A percentile compares a stretch with the other conserved stretches of the same genome.
phyloP scores from a whole-genome alignment of 1,284 basidiomycete species.

The Xerocomus nothofagi region DNA sequence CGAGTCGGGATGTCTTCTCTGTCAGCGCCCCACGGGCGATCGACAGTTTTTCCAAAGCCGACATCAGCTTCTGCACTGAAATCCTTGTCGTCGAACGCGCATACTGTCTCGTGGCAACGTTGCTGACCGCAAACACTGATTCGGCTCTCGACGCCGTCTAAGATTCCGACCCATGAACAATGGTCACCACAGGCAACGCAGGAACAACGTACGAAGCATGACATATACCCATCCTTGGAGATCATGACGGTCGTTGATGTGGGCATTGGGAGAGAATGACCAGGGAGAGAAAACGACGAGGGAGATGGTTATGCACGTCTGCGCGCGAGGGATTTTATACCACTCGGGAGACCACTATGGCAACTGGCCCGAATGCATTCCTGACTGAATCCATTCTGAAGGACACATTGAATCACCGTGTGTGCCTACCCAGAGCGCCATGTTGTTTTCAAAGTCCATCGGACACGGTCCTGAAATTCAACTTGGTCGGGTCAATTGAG shows the following conservation, averaged over 20 bases:
- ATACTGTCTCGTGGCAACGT: conserved; percentile 4
- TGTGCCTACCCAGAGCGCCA: too few species aligned
- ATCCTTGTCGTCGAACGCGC: neutral
- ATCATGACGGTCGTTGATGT: neutral
- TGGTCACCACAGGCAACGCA: neutral
- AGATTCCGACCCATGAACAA: too few species aligned
- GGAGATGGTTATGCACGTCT: neutral
- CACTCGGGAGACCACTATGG: neutral
- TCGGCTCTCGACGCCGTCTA: conserved; percentile 3
- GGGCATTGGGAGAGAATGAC: neutral
- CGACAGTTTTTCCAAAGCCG: neutral
- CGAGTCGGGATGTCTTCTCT: neutral
- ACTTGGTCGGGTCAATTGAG: too few species aligned
- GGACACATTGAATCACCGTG: too few species aligned
- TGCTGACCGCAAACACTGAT: conserved; percentile 13
- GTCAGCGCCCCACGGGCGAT: neutral
- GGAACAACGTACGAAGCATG: conserved; percentile 5
- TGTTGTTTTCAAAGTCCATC: neutral
- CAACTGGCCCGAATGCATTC: conserved; percentile 5
- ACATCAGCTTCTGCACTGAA: neutral
- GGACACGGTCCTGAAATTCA: too few species aligned
- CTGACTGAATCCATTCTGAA: neutral
- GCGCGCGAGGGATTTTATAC: conserved; percentile 5
- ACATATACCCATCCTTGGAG: neutral
- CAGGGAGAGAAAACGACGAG: neutral